A percentile compares a stretch with the other conserved stretches of the same genome.
Conservation (phyloP, 2,329 filamentous ascomycete species). For the Helicocarpus griseus region DNA sequence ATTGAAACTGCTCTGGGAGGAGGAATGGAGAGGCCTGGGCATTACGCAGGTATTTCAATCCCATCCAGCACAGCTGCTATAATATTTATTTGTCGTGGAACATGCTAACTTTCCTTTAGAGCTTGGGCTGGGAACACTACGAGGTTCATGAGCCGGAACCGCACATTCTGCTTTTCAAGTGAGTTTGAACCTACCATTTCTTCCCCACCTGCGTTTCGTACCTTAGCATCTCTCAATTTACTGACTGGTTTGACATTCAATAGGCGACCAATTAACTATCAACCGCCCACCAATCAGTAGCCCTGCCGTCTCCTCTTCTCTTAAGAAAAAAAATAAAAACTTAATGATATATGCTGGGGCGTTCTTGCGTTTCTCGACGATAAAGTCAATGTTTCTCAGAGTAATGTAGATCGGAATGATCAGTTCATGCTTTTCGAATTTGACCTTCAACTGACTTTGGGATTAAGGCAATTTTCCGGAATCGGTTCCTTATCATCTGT, state of each 20-base stretch:
- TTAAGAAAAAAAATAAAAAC: conserved; percentile 1
- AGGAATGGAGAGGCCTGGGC: conserved; percentile 93
- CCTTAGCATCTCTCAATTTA: conserved; percentile 9
- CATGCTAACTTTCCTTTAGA: conserved; percentile 44
- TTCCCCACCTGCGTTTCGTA: background rate
- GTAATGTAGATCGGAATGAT: conserved; percentile 1
- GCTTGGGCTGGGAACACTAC: conserved; percentile 97
- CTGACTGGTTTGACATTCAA: conserved; percentile 16
- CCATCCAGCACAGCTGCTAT: background rate
- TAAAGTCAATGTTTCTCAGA: background rate
- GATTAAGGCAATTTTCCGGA: conserved; percentile 6
- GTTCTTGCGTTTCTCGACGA: conserved; percentile 2
- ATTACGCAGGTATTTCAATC: conserved; percentile 71
- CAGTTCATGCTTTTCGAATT: background rate
- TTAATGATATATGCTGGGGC: conserved; percentile 4
- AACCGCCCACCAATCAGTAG: conserved; percentile 44
- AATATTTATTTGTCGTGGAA: background rate
- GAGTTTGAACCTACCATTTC: conserved; percentile 6
- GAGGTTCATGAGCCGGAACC: conserved; percentile 98
- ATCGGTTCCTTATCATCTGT: conserved; percentile 11
- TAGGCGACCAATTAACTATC: conserved; percentile 77
- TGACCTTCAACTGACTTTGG: background rate
- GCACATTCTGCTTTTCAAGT: conserved; percentile 96
- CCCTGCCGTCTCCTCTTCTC: conserved; percentile 8
- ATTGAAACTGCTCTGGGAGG: conserved; percentile 92